A percentile compares a stretch with the other conserved stretches of the same genome.
Conservation (phyloP, 148 eudicot species). For the Rhododendron mucronatum region DNA sequence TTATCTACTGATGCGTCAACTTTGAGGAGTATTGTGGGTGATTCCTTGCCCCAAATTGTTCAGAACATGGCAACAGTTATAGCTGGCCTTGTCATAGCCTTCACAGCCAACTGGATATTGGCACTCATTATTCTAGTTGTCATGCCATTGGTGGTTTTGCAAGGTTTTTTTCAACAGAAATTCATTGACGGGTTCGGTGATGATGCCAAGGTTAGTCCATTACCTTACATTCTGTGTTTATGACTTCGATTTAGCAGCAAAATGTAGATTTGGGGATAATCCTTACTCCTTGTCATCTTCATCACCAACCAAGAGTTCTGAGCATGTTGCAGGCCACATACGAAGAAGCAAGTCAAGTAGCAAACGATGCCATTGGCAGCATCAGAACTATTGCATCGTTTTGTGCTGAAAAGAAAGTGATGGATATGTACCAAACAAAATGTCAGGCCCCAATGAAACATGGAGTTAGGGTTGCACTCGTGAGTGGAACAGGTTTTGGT, state of each 20-base stretch:
- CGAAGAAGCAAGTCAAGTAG: conserved; percentile 86
- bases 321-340: conserved; percentile 49
- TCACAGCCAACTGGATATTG: conserved; percentile 71
- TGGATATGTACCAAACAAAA: conserved; percentile 56
- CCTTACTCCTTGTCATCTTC: neutral
- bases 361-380: conserved; percentile 75
- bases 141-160: conserved; percentile 52
- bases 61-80: conserved; percentile 59
- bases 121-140: conserved; percentile 51
- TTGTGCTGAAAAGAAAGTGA: conserved; percentile 75
- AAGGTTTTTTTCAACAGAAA: conserved; percentile 52
- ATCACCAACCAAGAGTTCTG: neutral
- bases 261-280: neutral
- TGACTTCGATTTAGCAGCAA: neutral
- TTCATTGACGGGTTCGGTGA: conserved; percentile 60
- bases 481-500: conserved; percentile 63
- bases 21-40: conserved; percentile 70
- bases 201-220: conserved; percentile 60
- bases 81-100: conserved; percentile 61
- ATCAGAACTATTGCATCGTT: conserved; percentile 84
- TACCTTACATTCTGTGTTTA: neutral
- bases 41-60: conserved; percentile 53
- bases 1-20: conserved; percentile 71
- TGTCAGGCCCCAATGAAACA: conserved; percentile 57
- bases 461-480: conserved; percentile 53